Evolutionary conservation across 2,329 filamentous ascomycete species (phyloP), one percentile per base, ranked within the genome.

Genomic region (Biscogniauxia marginata): DNA sequence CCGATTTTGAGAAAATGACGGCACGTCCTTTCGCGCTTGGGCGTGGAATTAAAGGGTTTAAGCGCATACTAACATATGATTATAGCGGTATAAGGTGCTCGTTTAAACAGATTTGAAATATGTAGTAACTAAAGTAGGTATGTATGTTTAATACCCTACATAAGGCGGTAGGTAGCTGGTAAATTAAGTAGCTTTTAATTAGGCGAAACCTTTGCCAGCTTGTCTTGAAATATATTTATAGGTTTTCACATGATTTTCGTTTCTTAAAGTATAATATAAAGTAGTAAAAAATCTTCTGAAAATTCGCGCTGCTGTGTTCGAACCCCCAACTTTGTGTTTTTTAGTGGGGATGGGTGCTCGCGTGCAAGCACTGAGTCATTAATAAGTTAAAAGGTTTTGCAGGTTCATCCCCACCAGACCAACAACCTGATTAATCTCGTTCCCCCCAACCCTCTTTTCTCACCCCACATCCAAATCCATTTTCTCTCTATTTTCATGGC

Each of bases 401-500:
- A 16, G 18, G 18, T 30, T 4, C 21, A 49, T 20, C 22, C 21
- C 22, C 46, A 13, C 19, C 46, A 23, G 48, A 20, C 49, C 25
- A 39, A 50, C 48, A 43, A 24, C 22, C 51, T n/a, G 20, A 44
- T 21, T 49, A 45, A 53, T 18, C n/a, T 56, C 34, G 22, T 56
- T 3, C 21, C 50, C 58, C 53, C 57, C 56, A 48, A 57, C 50
- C 44, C 24, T 45, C 11, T 55, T 52, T 43, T 47, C 52, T 52
- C 49, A 56, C 52, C 48, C n/a, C 48, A 49, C 48, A 18, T 18
- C 24, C 48, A 53, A 46, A 51, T 49, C 25, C 22, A 52, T 50
- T 50, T 45, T 48, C 46, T 50, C 43, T 54, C 49, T 7, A 52
- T 58, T 60, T 64, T 57, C 57, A 55, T 47, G 48, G 34, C 11